These are phyloP conservation scores for Purpureocillium takamizusanense DNA, from an alignment of 2,329 filamentous ascomycete species.

Conservation along the genomic window DNA sequence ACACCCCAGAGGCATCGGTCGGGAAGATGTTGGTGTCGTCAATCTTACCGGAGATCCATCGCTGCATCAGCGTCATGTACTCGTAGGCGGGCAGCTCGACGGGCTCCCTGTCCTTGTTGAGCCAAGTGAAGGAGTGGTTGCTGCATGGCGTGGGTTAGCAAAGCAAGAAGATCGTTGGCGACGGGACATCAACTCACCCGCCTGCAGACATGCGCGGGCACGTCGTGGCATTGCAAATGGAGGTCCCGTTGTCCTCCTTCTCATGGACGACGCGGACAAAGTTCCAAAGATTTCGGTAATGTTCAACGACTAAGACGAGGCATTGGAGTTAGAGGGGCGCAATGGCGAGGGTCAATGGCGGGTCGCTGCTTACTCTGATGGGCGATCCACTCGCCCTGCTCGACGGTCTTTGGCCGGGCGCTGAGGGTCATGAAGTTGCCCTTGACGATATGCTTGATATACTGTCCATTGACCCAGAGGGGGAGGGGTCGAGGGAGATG, in stretches of 20 bases:
- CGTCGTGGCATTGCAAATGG: constrained; percentile 73
- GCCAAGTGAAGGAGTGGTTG: constrained; percentile 95
- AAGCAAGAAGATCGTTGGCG: background rate
- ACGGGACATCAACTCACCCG: constrained; percentile 52
- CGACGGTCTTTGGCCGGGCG: constrained; percentile 84
- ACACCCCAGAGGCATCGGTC: constrained; percentile 66
- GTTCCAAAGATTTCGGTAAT: constrained; percentile 80
- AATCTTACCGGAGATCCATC: constrained; percentile 95
- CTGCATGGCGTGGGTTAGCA: constrained; percentile 24
- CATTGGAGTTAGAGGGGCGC: constrained; percentile 3
- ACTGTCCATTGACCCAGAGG: constrained; percentile 65
- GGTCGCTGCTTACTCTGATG: constrained; percentile 67
- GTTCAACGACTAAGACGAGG: constrained; percentile 64
- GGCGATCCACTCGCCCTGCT: constrained; percentile 90
- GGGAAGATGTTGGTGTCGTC: constrained; percentile 86
- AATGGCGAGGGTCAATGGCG: background rate
- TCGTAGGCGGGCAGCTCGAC: constrained; percentile 88
- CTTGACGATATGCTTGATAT: constrained; percentile 83
- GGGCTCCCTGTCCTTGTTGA: constrained; percentile 77
- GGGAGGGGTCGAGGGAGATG: constrained; percentile 60
- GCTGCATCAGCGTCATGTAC: constrained; percentile 92
- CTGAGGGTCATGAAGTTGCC: constrained; percentile 96
- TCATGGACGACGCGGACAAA: constrained; percentile 86
- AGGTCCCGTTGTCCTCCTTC: constrained; percentile 65
- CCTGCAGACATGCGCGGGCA: constrained; percentile 95